Conservation (phyloP, 331 rosid species). For the Cydonia oblonga region DNA sequence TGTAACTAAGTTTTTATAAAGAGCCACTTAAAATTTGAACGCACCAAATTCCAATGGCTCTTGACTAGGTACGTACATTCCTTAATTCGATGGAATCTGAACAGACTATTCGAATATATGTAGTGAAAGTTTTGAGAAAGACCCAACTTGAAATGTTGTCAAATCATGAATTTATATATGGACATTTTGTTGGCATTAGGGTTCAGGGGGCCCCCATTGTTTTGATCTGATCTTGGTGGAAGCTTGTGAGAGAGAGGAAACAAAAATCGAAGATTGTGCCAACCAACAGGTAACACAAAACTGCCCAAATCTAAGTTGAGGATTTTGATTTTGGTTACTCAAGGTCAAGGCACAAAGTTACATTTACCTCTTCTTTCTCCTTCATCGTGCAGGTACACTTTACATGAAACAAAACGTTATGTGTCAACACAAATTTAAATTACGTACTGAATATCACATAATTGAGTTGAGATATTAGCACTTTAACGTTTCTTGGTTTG, state of each 20-base stretch:
- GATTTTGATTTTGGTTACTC: background rate
- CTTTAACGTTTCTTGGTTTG: too few species aligned
- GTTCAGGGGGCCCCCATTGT: background rate
- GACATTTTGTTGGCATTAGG: background rate
- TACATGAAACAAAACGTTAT: too few species aligned
- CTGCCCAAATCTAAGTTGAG: background rate
- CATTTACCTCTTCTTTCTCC: too few species aligned
- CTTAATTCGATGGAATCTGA: too few species aligned
- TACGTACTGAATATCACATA: too few species aligned
- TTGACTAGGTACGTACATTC: too few species aligned
- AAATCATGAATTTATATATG: background rate
- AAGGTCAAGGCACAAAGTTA: background rate
- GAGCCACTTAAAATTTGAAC: background rate
- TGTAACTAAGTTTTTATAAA: too few species aligned
- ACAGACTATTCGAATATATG: background rate
- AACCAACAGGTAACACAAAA: background rate
- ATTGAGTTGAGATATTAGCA: too few species aligned
- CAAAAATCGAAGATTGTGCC: background rate
- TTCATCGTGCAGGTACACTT: too few species aligned
- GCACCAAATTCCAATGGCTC: background rate
- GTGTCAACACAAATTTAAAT: too few species aligned
- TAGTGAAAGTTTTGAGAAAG: background rate
- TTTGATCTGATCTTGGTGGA: background rate
- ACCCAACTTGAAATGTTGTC: background rate
- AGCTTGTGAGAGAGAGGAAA: background rate